Evolutionary conservation across 2,329 filamentous ascomycete species (phyloP).

Genomic region (Hypoxylon sp.): DNA sequence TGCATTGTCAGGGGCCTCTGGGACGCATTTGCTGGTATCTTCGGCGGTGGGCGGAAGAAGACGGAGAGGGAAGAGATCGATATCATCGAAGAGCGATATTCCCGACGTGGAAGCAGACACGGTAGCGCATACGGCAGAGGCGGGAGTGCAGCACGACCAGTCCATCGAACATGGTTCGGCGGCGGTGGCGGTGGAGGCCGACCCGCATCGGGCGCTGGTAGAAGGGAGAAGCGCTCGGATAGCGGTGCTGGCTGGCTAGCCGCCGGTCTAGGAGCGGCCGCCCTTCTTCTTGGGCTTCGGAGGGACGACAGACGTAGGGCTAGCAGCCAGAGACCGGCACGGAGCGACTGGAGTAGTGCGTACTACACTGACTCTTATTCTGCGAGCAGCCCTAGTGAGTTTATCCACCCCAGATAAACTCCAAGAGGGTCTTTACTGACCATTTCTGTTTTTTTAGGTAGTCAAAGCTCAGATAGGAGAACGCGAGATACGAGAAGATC

Average conservation of each 20-base stretch:
- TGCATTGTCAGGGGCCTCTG: conserved; percentile 75
- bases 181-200: conserved; percentile 60
- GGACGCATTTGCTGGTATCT: conserved; percentile 69
- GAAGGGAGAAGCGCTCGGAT: conserved; percentile 63
- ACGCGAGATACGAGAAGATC: conserved; percentile 55
- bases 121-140: conserved; percentile 57
- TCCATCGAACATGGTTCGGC: conserved; percentile 70
- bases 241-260: conserved; percentile 67
- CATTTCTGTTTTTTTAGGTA: conserved; percentile 55
- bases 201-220: conserved; percentile 53
- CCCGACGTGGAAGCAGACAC: conserved; percentile 62
- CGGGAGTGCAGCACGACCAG: conserved; percentile 58
- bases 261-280: conserved; percentile 64
- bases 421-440: conserved; percentile 48
- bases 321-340: conserved; percentile 56
- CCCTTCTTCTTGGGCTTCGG: conserved; percentile 67
- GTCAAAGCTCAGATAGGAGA: conserved; percentile 61
- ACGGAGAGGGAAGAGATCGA: conserved; percentile 68
- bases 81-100: conserved; percentile 73
- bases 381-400: conserved; percentile 66
- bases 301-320: conserved; percentile 63
- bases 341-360: conserved; percentile 63
- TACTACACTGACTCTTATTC: conserved; percentile 69
- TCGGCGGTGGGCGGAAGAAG: conserved; percentile 67
- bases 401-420: conserved; percentile 47